Base-by-base conservation (phyloP, 2,329 filamentous ascomycete species). In the Orbilia quercus region DNA sequence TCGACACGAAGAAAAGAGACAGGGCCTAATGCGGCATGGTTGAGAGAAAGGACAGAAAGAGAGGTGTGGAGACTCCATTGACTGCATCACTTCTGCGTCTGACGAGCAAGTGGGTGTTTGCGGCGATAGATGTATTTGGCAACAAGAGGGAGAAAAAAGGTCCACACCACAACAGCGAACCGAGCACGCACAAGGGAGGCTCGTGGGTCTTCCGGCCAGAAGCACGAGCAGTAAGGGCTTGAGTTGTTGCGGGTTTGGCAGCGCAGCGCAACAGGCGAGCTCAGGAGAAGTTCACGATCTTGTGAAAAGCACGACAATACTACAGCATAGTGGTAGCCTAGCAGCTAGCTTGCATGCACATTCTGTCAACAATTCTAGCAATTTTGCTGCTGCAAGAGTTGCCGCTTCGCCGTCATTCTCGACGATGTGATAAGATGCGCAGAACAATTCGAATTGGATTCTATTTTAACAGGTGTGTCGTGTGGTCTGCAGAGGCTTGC, bases 91-190 rank as follows among this genome's bases (percentile, higher is more conserved):
- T 45, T 23, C 54, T n/a, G 38, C 55, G 23, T 34, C 36, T 31
- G 42, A 60, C 23, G 55, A 53, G 22, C 7, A 16, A 34, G 31
- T 44, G 36, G 45, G 53, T 70, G 65, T 59, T 57, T 65, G 45
- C 67, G 67, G 67, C 67, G 67, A 72, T 53, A 54, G 38, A 54
- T 72, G 59, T 31, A 72, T 65, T 72, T 22, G 59, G 67, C 18
- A 59, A 45, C 18, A 64, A 25, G n/a, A 50, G 45, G 28, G 67
- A 72, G 67, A 65, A 59, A 54, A 59, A 28, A 51, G 11, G 16
- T 18, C 1, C 11, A 34, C 12, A n/a, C 2, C 25, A 36, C 12
- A 34, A 31, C 53, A n/a, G 53, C 42, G 53, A 14, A 42, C 51
- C 51, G 38, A 42, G 42, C 9, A 9, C 42, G 7, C 42, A 45